Base-by-base conservation (phyloP, 352 stramenopile species). In the Peronospora destructor region DNA sequence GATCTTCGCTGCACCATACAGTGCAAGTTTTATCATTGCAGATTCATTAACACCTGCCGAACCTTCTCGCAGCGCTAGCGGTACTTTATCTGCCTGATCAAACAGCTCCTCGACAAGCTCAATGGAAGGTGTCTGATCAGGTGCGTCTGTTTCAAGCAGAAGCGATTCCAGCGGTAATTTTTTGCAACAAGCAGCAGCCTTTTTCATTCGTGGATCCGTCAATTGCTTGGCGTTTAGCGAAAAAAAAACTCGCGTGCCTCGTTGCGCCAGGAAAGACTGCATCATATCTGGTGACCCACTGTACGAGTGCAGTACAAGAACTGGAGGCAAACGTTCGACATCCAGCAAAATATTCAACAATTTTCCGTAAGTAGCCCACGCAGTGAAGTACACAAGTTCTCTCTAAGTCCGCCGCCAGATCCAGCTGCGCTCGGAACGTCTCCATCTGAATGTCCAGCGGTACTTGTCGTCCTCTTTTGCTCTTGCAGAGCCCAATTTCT, bases 401-500 rank as follows among this genome's bases (percentile, higher is more conserved):
- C 26, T 65, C 35, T 29, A 92, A 45, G 48, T 84, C 68, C 0
- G 53, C 47, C 0, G 74, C 78, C 0, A 92, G 51, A 25, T 47
- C 11, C 16, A 92, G 56, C 34, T 92, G 81, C 7, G 61, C 62
- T 36, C 29, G 50, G 35, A 90, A 87, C 5, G 59, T 57, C 23
- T 32, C 48, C 30, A 79, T 59, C 43, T 92, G 81, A 5, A 81
- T 45, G 3, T 57, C 46, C 5, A 64, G 2, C 1, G 72, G 64
- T 6, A 90, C 71, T 10, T 66, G 43, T 14, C 60, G 66, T 0
- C 81, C 81, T 21, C 75, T 65, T 17, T 48, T 53, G 33, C 64
- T 87, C 47, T 90, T 90, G 50, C 81, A 92, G 10, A 92, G 40
- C 0, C 81, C 81, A 53, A 92, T 90, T 50, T 92, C 81, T 0